Evolutionary conservation across 2,329 filamentous ascomycete genomes (phyloP), one percentile per base, ranked within the genome.

Genomic region (Cytospora chrysosperma): DNA sequence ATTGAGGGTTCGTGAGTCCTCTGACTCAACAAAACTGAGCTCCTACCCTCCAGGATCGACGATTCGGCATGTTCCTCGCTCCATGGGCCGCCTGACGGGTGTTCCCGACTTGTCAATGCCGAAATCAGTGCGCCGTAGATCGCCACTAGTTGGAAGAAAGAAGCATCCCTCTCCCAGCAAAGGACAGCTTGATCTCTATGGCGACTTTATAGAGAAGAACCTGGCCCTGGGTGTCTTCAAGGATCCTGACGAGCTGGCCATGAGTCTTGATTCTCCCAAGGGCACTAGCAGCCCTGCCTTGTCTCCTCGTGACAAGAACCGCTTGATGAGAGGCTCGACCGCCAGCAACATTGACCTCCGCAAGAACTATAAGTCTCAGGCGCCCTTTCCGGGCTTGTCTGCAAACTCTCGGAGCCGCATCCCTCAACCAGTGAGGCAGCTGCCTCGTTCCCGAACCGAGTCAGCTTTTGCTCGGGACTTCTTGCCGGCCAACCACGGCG

Each of bases 81-180:
- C 63, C n/a, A 60, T 63, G 21, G 59, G 54, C 8, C 55, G 59
- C n/a, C 60, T 58, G 19, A 24, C 58, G 68, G 70, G 49, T 10
- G 53, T 27, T 4, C 52, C 61, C 1, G 24, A 51, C 6, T n/a
- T 66, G 21, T 40, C 57, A 12, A 24, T 54, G 37, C 54, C 59
- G 10, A 40, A 47, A 15, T 52, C 47, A 15, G 37, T 50, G 24
- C 57, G 57, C 3, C 49, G 28, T 17, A 57, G 28, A 19, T 30
- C 17, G 3, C 54, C 43, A 15, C 26, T 30, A 3, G 21, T 61
- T 15, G 50, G 61, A 19, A 43, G 52, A 19, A 81, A 81, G 71
- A 81, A 80, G 62, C 78, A 81, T 47, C 79, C 78, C 7, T 80
- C 78, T 2, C 78, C 79, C 2, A 79, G 75, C 70, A 79, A 79